Evolutionary conservation across 2,329 filamentous ascomycete genomes (phyloP), one percentile per base, ranked within the genome.

Genomic region (Cadophora malorum): DNA sequence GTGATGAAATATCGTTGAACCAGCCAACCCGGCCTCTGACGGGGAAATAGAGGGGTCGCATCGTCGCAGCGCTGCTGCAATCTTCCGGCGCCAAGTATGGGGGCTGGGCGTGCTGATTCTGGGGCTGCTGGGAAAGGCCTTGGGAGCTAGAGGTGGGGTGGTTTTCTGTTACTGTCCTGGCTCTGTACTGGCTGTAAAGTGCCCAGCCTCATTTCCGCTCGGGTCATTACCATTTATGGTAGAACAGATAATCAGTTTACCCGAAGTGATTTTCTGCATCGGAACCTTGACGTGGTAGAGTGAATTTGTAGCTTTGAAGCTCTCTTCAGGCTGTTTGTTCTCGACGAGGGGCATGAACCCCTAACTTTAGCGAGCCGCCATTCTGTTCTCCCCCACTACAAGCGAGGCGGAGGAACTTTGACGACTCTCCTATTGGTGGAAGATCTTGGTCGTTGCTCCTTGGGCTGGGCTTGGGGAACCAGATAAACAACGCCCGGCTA

Each of bases 81-180:
- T 72, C 69, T 62, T 70, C 70, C 72, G 70, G 69, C 52, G 65
- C 66, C 67, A 67, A 65, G 64, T 50, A 14, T 62, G 38, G 59
- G 41, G 41, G 41, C 41, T 45, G 41, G 41, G 41, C 41, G 12
- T 23, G 59, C 16, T 50, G 21, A 45, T 55, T 55, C 28, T 55
- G 35, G 45, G 23, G 21, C 19, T 28, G 41, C 28, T 23, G 4
- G 41, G 38, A 14, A 16, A 19, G 16, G 38, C 38, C n/a, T 35
- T 33, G 55, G 33, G 16, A 45, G 33, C 9, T 47, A 47, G 25
- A 61, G 58, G 38, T 59, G 38, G 38, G 35, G 23, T 14, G 23
- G 23, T 61, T 25, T 45, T 16, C 10, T 58, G 19, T 14, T 38
- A 14, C 41, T 45, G 41, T 19, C 19, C 4, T 14, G 1, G 4